Percentiles rank a stretch among this genome's conserved stretches.
These are phyloP conservation scores for Termitomyces sp. DNA, from an alignment of 768 basidiomycete species.

Conservation along the genomic window DNA sequence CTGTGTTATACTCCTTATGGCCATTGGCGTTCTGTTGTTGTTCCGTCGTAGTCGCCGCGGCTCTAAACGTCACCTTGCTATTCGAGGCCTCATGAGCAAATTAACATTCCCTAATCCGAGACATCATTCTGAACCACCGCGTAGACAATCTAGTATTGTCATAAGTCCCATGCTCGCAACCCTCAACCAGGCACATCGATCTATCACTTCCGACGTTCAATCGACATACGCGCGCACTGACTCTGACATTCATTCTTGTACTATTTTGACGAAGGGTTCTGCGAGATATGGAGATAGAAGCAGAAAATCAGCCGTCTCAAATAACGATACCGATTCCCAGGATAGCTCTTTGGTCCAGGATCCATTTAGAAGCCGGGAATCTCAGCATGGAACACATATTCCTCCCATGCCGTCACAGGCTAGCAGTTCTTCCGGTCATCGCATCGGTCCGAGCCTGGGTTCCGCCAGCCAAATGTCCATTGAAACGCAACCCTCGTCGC, in stretches of 20 bases:
- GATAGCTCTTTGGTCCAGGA: background rate
- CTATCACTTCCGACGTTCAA: background rate
- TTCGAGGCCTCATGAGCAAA: background rate
- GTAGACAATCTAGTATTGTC: background rate
- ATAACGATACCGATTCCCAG: background rate
- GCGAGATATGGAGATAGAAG: slow-evolving; percentile 2
- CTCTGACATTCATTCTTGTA: slow-evolving; percentile 6
- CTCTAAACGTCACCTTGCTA: background rate
- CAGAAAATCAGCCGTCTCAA: slow-evolving; percentile 1
- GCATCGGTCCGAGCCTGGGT: background rate
- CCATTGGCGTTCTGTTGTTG: slow-evolving; percentile 9
- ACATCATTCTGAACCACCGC: background rate
- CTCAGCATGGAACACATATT: background rate
- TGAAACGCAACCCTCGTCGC: background rate
- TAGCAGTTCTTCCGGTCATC: background rate
- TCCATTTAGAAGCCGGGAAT: background rate
- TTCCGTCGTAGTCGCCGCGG: slow-evolving; percentile 2
- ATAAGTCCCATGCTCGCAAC: slow-evolving; percentile 11
- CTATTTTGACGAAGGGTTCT: background rate
- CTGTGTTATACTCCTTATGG: background rate
- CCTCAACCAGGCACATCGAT: slow-evolving; percentile 1
- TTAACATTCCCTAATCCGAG: background rate
- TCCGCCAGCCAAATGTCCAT: background rate
- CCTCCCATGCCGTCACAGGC: background rate
- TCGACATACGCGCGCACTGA: slow-evolving; percentile 1